Evolutionary conservation across 306 rosid genomes (phyloP).

Genomic region (Echinosophora koreensis): DNA sequence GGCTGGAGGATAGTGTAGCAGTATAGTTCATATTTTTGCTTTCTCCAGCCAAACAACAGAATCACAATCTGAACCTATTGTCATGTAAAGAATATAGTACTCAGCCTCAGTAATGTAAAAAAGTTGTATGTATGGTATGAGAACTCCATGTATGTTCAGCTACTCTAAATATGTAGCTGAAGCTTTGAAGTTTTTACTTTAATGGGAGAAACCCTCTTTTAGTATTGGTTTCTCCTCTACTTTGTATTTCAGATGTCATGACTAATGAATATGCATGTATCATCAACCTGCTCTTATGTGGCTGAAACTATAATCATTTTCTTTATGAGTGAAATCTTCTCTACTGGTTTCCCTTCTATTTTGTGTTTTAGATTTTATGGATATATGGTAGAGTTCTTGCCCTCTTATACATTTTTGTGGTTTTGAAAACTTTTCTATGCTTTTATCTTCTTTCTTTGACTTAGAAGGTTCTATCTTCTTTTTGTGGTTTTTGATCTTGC

Average conservation of each 20-base stretch:
- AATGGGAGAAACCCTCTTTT: constrained; percentile 46
- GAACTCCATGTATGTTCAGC: constrained; percentile 38
- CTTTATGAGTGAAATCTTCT: constrained; percentile 38
- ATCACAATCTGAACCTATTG: constrained; percentile 46
- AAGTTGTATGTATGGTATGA: constrained; percentile 44
- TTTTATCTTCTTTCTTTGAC: constrained; percentile 4
- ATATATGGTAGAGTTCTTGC: background rate
- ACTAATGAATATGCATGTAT: constrained; percentile 19
- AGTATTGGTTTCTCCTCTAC: constrained; percentile 38
- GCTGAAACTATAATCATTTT: constrained; percentile 34
- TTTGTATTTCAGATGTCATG: constrained; percentile 26
- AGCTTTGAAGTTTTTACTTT: constrained; percentile 35
- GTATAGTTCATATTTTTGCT: constrained; percentile 44
- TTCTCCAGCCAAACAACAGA: constrained; percentile 57
- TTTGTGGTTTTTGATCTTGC: background rate
- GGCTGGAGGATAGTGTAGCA: constrained; percentile 48
- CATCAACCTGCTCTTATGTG: constrained; percentile 30
- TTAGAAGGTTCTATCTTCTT: too few species aligned
- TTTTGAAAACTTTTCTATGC: background rate
- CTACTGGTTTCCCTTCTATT: background rate
- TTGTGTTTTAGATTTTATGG: background rate
- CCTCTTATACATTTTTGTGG: background rate
- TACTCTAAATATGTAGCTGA: constrained; percentile 46
- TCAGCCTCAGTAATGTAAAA: constrained; percentile 43
- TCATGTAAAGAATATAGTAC: constrained; percentile 49